Base-by-base conservation (phyloP, 306 rosid species). In the Herpetospermum pedunculosum region DNA sequence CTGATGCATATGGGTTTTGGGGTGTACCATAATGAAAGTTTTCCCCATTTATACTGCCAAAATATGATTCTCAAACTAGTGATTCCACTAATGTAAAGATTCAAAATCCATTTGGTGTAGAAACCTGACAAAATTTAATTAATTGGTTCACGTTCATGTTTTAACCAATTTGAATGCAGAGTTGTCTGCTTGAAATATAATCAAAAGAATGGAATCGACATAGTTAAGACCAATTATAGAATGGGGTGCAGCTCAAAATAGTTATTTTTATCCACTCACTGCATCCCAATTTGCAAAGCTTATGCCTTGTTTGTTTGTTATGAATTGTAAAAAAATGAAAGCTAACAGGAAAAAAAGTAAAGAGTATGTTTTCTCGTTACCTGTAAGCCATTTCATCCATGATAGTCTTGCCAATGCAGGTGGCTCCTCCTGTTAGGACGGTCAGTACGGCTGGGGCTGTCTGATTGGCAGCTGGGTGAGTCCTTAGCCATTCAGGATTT, bases 341-440 rank as follows among this genome's bases (percentile, higher is more conserved):
- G 47, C 26, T 25, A 10, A 43, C 44, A 30, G 26, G 25, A 46
- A 26, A 8, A 70, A 28, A 25, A 18, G 37, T 26, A 15, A 70
- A 15, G 52, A 25, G 29, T 2, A 12, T 6, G 25, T 19, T 19
- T 46, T 13, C 14, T n/a, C 8, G 70, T 18, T n/a, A 63, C 98
- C 98, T 77, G 83, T 83, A 91, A 29, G 98, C 98, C 98, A 91
- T 85, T 89, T 94, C 98, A 76, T 94, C 98, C 98, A 91, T 84
- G 78, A 87, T 85, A 73, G 97, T 94, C 83, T 78, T 89, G 76
- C 98, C 98, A 60, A 86, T 77, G 74, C 88, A 89, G 29, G 87
- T 89, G 60, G 96, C 99, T 59, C 99, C 99, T 60, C 84, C 95
- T n/a, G 55, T 76, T 12, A 89, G 83, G 52, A 91, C 52, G 37